phyloP scores from a whole-genome alignment of 2,329 filamentous ascomycete genomes.

The Passalora sequoiae region DNA sequence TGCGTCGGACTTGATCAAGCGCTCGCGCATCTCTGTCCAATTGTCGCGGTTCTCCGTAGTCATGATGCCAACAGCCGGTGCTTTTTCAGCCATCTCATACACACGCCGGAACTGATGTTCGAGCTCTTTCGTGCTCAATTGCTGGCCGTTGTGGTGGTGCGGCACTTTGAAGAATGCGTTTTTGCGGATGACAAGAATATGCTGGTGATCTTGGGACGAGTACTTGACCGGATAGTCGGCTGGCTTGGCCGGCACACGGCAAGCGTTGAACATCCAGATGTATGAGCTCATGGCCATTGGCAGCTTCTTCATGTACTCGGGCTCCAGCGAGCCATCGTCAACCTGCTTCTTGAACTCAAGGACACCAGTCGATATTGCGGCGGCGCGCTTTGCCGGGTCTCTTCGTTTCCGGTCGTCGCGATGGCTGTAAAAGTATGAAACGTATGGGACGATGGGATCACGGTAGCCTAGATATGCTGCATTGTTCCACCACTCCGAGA shows the following conservation, averaged over 20 bases:
- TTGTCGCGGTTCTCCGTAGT: slow-evolving; percentile 91
- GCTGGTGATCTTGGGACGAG: slow-evolving; percentile 66
- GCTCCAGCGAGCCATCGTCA: slow-evolving; percentile 75
- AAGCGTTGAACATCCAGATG: slow-evolving; percentile 97
- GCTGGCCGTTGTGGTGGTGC: slow-evolving; percentile 74
- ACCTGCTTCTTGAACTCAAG: slow-evolving; percentile 95
- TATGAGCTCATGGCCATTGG: slow-evolving; percentile 98
- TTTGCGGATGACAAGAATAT: slow-evolving; percentile 87
- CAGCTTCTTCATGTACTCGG: slow-evolving; percentile 97
- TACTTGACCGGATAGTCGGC: slow-evolving; percentile 82
- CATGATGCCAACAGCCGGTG: slow-evolving; percentile 72
- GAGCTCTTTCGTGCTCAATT: slow-evolving; percentile 85
- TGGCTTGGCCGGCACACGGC: slow-evolving; percentile 75
- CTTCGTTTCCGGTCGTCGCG: slow-evolving; percentile 83
- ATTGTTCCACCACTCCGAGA: slow-evolving; percentile 98
- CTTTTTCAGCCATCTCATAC: slow-evolving; percentile 69
- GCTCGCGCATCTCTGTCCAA: slow-evolving; percentile 75
- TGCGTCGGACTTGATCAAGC: slow-evolving; percentile 69
- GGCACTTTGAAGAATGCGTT: slow-evolving; percentile 95
- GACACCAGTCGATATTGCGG: slow-evolving; percentile 76
- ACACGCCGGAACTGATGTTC: slow-evolving; percentile 83
- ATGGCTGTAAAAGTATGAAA: slow-evolving; percentile 99
- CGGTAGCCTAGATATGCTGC: slow-evolving; percentile 87
- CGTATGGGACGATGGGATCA: slow-evolving; percentile 93
- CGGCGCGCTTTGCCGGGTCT: slow-evolving; percentile 86